Base-by-base conservation (phyloP, 2,329 filamentous ascomycete species). In the Cladosporium halotolerans region DNA sequence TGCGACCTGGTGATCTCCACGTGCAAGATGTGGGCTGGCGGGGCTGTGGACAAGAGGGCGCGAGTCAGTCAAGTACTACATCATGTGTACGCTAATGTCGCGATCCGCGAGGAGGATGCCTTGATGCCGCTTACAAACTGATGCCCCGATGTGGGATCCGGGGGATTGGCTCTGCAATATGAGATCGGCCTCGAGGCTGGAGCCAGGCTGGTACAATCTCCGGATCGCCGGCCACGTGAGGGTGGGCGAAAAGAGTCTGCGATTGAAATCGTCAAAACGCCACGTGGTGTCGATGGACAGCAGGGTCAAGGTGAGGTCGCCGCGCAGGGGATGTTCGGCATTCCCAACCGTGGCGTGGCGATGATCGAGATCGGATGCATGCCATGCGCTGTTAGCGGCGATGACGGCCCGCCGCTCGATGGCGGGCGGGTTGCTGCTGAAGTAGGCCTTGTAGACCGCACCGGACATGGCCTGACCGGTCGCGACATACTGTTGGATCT, bases 11-110 rank as follows among this genome's bases (percentile, higher is more conserved):
- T 19, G 28, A 50, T 50, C 11, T 50, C 40, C 16, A 50, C 14
- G n/a, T 50, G 47, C 28, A 50, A 36, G 5, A 50, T 10, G 16
- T 50, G 40, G n/a, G 47, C 47, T 34, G 47, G n/a, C 34, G 40
- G 47, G 6, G 46, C 46, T 50, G 11, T 18, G 23, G 4, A 28
- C 4, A 49, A 10, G 19, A n/a, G 1, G 16, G n/a, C 32, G 9
- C 13, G 6, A 36, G 34, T 36, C 34, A 36, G 34, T 11, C 10
- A 11, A 23, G 19, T 4, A 49, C 33, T 1, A n/a, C 7, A 2
- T 18, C 16, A 18, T 18, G 16, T 18, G 16, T 18, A 18, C 16
- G 16, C 3, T 18, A 1, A 13, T 9, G 38, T 28, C 9, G 32
- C 28, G 9, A 28, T 9, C 3, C 5, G 16, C n/a, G 10, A 11